Percentiles rank a stretch among this genome's conserved stretches.
These are phyloP conservation scores for Zea mays DNA, from an alignment of 176 grass and related monocot genomes.

Conservation along the genomic window Zm-B73-REFERENCE-NAM-5.0 NC_050105.1:112183001-112183500, in stretches of 20 bases:
- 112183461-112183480: conserved; percentile 97
- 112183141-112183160: conserved; percentile 96
- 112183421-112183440: conserved; percentile 95
- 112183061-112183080: conserved; percentile 96
- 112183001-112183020: conserved; percentile 58
- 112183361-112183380: conserved; percentile 93
- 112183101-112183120: conserved; percentile 91
- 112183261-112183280: conserved; percentile 88
- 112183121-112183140: conserved; percentile 81
- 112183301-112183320: conserved; percentile 76
- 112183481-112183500: conserved; percentile 87
- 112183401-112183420: conserved; percentile 95
- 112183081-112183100: conserved; percentile 89
- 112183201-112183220: conserved; percentile 98
- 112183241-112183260: conserved; percentile 92
- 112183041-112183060: conserved; percentile 91
- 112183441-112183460: conserved; percentile 86
- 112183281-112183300: conserved; percentile 95
- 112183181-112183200: conserved; percentile 78
- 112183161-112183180: conserved; percentile 96
- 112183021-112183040: conserved; percentile 65
- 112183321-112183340: conserved; percentile 91
- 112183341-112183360: conserved; percentile 98
- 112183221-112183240: conserved; percentile 93
- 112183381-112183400: conserved; percentile 81